These are phyloP conservation scores for Pezicula neosporulosa DNA, from an alignment of 2,329 filamentous ascomycete genomes.

Conservation along the genomic window DNA sequence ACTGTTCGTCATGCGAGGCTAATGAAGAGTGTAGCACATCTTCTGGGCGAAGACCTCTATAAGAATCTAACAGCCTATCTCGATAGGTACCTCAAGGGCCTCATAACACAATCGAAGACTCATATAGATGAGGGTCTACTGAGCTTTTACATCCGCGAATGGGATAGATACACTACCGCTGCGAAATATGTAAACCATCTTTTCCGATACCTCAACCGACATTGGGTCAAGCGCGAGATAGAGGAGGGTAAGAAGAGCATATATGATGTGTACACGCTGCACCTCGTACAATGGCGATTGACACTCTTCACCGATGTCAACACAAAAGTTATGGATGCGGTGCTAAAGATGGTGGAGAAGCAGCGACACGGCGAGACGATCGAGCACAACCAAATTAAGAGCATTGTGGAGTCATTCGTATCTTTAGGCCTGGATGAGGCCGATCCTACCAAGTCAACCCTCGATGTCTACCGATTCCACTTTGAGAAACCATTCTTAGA, in stretches of 20 bases:
- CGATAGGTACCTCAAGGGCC: slow-evolving; percentile 65
- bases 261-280: slow-evolving; percentile 96
- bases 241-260: slow-evolving; percentile 98
- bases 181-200: slow-evolving; percentile 97
- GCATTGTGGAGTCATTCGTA: slow-evolving; percentile 93
- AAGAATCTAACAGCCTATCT: slow-evolving; percentile 87
- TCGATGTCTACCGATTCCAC: slow-evolving; percentile 89
- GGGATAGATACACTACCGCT: slow-evolving; percentile 91
- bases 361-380: slow-evolving; percentile 97
- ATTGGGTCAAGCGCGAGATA: slow-evolving; percentile 99
- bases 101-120: slow-evolving; percentile 69
- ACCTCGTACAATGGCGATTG: slow-evolving; percentile 91
- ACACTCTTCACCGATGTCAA: slow-evolving; percentile 85
- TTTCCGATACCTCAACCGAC: slow-evolving; percentile 92
- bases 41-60: slow-evolving; percentile 95
- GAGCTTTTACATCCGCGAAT: slow-evolving; percentile 92
- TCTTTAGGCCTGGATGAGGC: slow-evolving; percentile 91
- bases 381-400: slow-evolving; percentile 94
- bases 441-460: slow-evolving; percentile 87
- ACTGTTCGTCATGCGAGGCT: slow-evolving; percentile 8
- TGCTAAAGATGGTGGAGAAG: slow-evolving; percentile 93
- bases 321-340: slow-evolving; percentile 88
- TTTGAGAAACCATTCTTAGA: slow-evolving; percentile 91
- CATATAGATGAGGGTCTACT: slow-evolving; percentile 90
- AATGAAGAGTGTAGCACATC: slow-evolving; percentile 61